Base-by-base conservation (phyloP, 352 stramenopile species). In the Pythium pectinolyticum region DNA sequence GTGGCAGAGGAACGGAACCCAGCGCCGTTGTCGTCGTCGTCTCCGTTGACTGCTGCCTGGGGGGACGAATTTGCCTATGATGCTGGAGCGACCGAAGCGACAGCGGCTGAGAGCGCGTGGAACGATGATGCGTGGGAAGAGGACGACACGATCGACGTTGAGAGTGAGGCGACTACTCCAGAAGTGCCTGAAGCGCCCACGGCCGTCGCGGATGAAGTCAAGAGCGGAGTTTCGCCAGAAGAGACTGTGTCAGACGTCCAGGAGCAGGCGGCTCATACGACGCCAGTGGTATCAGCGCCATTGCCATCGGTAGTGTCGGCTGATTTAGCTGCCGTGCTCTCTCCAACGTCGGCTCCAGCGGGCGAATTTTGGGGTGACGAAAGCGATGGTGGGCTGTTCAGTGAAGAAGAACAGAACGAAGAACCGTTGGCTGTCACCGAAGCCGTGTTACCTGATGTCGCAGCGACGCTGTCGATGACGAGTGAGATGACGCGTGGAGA, bases 281-380 rank as follows among this genome's bases (percentile, higher is more conserved):
- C n/a, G n/a, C n/a, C n/a, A n/a, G n/a, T n/a, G n/a, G n/a, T n/a
- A n/a, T n/a, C n/a, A n/a, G n/a, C n/a, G n/a, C 61, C 52, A 19
- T 24, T 49, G 24, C 31, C 59, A 2, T 60, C 57, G 8, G 34
- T 39, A 1, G 65, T 37, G 10, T 57, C 58, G 19, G 54, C 50
- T 22, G 66, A 77, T 48, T 52, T 77, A 7, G 64, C 50, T 14
- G 66, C 66, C 14, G 48, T 69, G 22, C 40, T 73, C 34, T 69
- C 59, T 7, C 66, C 66, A 10, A 58, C 66, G 20, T 51, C 43
- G 25, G 54, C 67, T 0, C 54, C 51, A 15, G 65, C 63, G n/a
- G 79, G 76, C 54, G 77, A 88, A 49, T 92, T 88, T 51, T 90
- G 80, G 82, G 78, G 77, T 19, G 80, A 82, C 11, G 69, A 74